phyloP scores from a whole-genome alignment of 2,329 filamentous ascomycete species.

The Talaromyces islandicus region DNA sequence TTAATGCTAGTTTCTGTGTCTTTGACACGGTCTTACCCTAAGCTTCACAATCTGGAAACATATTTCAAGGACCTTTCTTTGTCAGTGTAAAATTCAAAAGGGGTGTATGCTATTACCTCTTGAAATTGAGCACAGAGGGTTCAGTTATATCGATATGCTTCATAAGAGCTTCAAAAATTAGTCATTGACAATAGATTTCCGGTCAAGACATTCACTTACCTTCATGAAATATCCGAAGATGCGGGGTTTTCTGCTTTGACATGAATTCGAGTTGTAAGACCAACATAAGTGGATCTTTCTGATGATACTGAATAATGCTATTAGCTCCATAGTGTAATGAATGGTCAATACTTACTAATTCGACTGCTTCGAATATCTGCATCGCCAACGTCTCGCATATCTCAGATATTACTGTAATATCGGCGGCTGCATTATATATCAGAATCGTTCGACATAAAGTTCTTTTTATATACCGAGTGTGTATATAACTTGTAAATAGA shows the following conservation, averaged over 20 bases:
- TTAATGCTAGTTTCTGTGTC: not conserved
- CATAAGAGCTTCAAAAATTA: constrained; percentile 43
- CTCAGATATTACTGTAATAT: constrained; percentile 21
- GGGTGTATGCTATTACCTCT: constrained; percentile 35
- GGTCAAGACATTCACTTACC: constrained; percentile 22
- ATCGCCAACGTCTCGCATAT: not conserved
- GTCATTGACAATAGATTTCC: not conserved
- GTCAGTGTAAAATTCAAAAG: not conserved
- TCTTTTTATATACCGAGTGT: constrained; percentile 40
- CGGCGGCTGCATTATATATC: not conserved
- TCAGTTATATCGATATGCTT: constrained; percentile 57
- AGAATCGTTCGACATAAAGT: not conserved
- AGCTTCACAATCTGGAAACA: constrained; percentile 58
- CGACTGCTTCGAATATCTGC: not conserved
- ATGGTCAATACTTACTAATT: not conserved
- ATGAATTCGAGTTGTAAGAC: constrained; percentile 65
- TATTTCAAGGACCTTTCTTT: constrained; percentile 53
- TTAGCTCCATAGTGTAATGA: not conserved
- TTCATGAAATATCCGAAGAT: constrained; percentile 35
- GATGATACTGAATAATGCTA: constrained; percentile 42
- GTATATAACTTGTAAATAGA: constrained; percentile 57
- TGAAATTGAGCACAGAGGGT: constrained; percentile 59
- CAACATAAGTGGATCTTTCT: constrained; percentile 59
- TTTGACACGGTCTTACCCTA: constrained; percentile 34
- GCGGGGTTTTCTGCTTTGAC: constrained; percentile 23